phyloP scores from a whole-genome alignment of 2,329 filamentous ascomycete genomes.

The Penicillium paneum region DNA sequence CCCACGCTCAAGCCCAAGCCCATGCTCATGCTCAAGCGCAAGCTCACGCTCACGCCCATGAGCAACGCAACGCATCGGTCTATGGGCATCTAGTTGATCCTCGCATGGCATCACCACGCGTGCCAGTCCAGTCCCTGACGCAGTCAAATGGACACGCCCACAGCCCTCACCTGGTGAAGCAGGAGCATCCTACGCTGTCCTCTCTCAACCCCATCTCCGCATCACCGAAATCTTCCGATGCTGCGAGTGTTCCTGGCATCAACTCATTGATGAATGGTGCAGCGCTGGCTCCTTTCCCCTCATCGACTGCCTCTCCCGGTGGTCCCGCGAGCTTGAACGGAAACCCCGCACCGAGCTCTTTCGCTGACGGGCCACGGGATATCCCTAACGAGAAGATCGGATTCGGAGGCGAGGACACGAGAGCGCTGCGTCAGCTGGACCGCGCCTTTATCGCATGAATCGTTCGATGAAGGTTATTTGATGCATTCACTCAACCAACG shows the following conservation, averaged over 20 bases:
- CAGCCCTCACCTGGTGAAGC: conserved; percentile 31
- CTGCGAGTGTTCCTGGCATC: conserved; percentile 50
- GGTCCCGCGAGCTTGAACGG: conserved; percentile 18
- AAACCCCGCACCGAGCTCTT: conserved; percentile 1
- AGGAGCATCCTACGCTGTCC: conserved; percentile 20
- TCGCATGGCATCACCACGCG: conserved; percentile 36
- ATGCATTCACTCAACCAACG: neutral
- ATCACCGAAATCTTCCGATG: conserved; percentile 27
- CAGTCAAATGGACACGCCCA: conserved; percentile 23
- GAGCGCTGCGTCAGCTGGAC: conserved; percentile 65
- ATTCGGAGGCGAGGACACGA: conserved; percentile 60
- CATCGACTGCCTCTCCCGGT: conserved; percentile 23
- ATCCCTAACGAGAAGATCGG: conserved; percentile 57
- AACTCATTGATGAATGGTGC: conserved; percentile 45
- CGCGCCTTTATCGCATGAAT: conserved; percentile 45
- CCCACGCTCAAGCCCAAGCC: conserved; percentile 21
- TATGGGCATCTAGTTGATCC: conserved; percentile 33
- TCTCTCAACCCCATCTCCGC: conserved; percentile 16
- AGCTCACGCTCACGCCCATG: conserved; percentile 19
- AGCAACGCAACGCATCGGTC: conserved; percentile 30
- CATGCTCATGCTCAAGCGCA: conserved; percentile 11
- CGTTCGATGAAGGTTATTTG: neutral
- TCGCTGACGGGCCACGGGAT: conserved; percentile 48
- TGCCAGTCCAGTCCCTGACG: conserved; percentile 23
- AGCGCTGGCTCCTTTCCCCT: conserved; percentile 26